Evolutionary conservation across 768 basidiomycete genomes (phyloP), one percentile per base, ranked within the genome.

Genomic region (Lentinula lateritia): DNA sequence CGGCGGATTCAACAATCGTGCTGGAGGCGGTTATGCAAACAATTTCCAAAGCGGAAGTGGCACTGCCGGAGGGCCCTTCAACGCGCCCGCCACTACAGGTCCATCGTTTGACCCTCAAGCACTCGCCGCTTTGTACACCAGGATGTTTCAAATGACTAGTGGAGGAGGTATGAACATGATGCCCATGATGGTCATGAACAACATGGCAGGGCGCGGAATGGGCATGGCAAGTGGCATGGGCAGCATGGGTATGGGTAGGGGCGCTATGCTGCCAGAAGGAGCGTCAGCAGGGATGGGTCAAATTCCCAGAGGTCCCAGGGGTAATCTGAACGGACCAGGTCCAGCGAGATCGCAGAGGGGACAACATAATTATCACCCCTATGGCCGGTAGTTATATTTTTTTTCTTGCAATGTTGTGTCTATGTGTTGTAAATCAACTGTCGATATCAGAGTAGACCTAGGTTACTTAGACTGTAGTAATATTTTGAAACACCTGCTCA

Each of bases 51-150:
- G 63, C 36, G 67, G 67, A 2, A 66, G 53, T 46, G 71, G 61
- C 15, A 72, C 64, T 0, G 68, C 63, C 32, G 68, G 67, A 3
- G 65, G 66, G 34, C 71, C 70, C 8, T 67, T 58, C 4, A 75
- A 66, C 42, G 65, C 65, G 28, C 71, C 69, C 12, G 66, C 61
- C 4, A 74, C 67, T 41, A 69, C 68, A 45, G 74, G 75, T 52
- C 80, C 86, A 4, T 80, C 78, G 4, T 96, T 98, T 70, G 95
- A 98, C 70, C 93, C 95, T 0, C 90, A 93, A 65, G 92, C 92
- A 1, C 87, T 98, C 70, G 93, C 93, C 0, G 85, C 89, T 61
- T 86, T 98, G 62, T 98, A 97, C 75, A 93, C 95, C 39, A 89
- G 93, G 63, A 98, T 98, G 96, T 89, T 93, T 80, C 87, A 89